Base-by-base conservation (phyloP, 2,329 filamentous ascomycete species). In the Thielaviopsis ethacetica region DNA sequence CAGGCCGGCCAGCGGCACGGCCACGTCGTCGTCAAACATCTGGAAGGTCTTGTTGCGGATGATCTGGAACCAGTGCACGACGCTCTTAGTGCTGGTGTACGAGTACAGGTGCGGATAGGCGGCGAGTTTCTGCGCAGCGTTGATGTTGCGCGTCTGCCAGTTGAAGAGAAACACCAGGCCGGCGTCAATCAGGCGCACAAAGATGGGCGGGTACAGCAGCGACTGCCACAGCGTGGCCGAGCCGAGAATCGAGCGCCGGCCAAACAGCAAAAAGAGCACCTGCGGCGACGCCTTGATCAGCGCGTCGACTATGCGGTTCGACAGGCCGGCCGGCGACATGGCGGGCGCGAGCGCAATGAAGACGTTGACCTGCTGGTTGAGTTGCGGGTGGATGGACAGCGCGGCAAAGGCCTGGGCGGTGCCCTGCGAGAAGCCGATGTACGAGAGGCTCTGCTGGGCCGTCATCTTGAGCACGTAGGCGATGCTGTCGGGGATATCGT, bases 51-150 rank as follows among this genome's bases (percentile, higher is more conserved):
- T 88, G 66, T 91, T 96, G 63, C 93, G 85, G 66, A 98, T 98
- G 68, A 98, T 96, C 69, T 98, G 93, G 70, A 98, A 98, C 93
- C 93, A 98, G 69, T 98, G 93, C 0, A 98, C 93, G 9, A 98
- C 90, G 21, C 85, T 91, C 72, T 98, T 98, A 60, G 90, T 95
- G 69, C 88, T 95, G 0, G 91, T 96, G 69, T 91, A 97, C 0
- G 91, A 96, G 73, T 95, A 98, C 0, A 98, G 75, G 72, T 98
- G 93, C 10, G 91, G 86, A 68, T 98, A 98, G 1, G 90, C 90
- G 2, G 93, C 93, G 19, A 98, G 80, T 68, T 98, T 98, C 71
- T 98, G 93, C 60, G 85, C 84, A 0, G 82, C 73, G 9, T 82
- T 82, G 62, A 98, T 96, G 69, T 97, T 98, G 61, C 76, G 75